Evolutionary conservation across 2,329 filamentous ascomycete genomes (phyloP).

Genomic region (Neopestalotiopsis rosae): DNA sequence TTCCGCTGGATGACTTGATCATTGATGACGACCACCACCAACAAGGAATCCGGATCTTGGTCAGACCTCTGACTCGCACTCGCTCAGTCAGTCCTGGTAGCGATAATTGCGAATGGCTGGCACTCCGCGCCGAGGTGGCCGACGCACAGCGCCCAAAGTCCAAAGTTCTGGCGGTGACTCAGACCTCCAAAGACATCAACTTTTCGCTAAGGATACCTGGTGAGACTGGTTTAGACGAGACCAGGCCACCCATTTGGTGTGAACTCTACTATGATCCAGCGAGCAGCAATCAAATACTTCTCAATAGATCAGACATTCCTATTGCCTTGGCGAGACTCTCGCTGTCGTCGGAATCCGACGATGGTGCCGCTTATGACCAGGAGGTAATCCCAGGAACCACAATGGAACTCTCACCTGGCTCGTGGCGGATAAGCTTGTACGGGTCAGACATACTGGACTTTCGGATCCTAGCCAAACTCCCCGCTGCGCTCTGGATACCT

Average conservation of each 20-base stretch:
- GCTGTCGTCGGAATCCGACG: conserved; percentile 46
- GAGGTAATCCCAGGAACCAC: conserved; percentile 49
- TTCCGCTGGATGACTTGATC: conserved; percentile 60
- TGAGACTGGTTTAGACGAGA: conserved; percentile 47
- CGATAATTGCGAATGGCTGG: conserved; percentile 63
- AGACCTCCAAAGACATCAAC: conserved; percentile 65
- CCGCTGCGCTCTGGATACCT: conserved; percentile 44
- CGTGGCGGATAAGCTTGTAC: conserved; percentile 60
- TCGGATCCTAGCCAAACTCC: conserved; percentile 61
- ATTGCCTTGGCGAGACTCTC: conserved; percentile 55
- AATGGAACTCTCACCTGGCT: conserved; percentile 57
- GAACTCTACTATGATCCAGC: conserved; percentile 65
- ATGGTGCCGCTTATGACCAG: conserved; percentile 47
- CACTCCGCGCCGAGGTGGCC: conserved; percentile 58
- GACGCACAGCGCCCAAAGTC: conserved; percentile 57
- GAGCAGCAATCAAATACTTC: conserved; percentile 62
- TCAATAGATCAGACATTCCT: conserved; percentile 60
- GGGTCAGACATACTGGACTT: conserved; percentile 60
- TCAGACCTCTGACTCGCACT: conserved; percentile 58
- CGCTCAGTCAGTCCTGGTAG: conserved; percentile 62
- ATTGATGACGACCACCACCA: conserved; percentile 58
- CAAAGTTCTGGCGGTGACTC: conserved; percentile 64
- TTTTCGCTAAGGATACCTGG: conserved; percentile 63
- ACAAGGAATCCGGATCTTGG: conserved; percentile 62
- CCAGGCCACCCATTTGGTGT: conserved; percentile 59